A percentile compares a stretch with the other conserved stretches of the same genome.
Conservation (phyloP, 768 basidiomycete genomes). For the Boletus patriciae region DNA sequence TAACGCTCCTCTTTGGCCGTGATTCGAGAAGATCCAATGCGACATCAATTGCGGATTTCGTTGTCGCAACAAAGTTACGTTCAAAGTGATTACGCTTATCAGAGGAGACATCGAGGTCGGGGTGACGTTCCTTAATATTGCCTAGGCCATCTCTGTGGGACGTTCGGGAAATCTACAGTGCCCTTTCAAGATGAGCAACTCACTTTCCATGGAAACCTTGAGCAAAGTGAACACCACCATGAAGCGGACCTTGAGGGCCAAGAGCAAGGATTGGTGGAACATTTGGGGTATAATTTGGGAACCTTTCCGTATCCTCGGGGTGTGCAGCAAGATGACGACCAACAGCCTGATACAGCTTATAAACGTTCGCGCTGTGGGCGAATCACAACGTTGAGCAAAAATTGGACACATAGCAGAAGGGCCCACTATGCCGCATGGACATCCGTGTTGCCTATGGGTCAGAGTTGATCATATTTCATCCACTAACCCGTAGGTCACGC, state of each 20-base stretch:
- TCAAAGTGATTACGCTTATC: constrained; percentile 25
- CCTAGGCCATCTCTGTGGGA: constrained; percentile 65
- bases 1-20: constrained; percentile 52
- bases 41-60: constrained; percentile 52
- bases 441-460: constrained; percentile 66
- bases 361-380: constrained; percentile 58
- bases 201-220: constrained; percentile 84
- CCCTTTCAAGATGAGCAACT: constrained; percentile 10
- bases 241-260: constrained; percentile 66
- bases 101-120: constrained; percentile 50
- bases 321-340: constrained; percentile 53
- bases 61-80: constrained; percentile 48
- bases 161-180: constrained; percentile 1
- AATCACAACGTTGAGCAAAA: not conserved
- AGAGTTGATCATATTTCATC: not conserved
- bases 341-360: constrained; percentile 73
- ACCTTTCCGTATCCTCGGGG: constrained; percentile 55
- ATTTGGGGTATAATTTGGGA: constrained; percentile 55
- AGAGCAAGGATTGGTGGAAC: constrained; percentile 61
- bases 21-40: constrained; percentile 54
- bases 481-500: constrained; percentile 19
- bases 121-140: constrained; percentile 59
- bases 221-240: constrained; percentile 71
- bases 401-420: not conserved
- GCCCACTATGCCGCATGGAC: constrained; percentile 57